Evolutionary conservation across 1,139 yeast genomes (phyloP).

Genomic region (Candida sp.): DNA sequence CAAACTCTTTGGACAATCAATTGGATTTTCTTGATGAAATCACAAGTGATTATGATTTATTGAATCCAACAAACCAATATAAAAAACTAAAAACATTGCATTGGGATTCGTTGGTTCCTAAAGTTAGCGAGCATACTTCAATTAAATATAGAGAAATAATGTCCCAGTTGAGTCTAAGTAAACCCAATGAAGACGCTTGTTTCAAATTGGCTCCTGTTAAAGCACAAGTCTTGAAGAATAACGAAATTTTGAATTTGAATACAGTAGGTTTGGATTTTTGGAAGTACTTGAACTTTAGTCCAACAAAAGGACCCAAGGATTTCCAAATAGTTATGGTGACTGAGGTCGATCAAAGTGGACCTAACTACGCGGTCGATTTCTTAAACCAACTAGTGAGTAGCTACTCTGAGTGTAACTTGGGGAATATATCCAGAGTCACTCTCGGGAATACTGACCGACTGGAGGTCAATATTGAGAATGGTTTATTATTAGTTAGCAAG

Average conservation of each 20-base stretch:
- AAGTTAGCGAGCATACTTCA: conserved; percentile 16
- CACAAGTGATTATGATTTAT: conserved; percentile 26
- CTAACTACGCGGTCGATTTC: conserved; percentile 28
- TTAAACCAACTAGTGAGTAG: conserved; percentile 36
- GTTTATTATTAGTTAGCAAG: conserved; percentile 27
- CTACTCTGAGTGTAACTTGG: conserved; percentile 49
- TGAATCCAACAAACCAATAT: conserved; percentile 25
- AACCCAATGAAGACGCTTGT: conserved; percentile 14
- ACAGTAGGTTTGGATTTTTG: conserved; percentile 44
- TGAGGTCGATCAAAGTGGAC: conserved; percentile 18
- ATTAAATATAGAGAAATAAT: conserved; percentile 18
- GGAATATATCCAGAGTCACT: conserved; percentile 34
- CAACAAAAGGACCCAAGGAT: conserved; percentile 42
- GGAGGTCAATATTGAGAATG: conserved; percentile 32
- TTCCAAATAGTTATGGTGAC: conserved; percentile 52
- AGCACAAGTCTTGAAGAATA: conserved; percentile 26
- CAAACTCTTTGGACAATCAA: conserved; percentile 26
- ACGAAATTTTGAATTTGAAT: conserved; percentile 32
- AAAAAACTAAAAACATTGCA: conserved; percentile 25
- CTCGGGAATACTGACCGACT: conserved; percentile 28
- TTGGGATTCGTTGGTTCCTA: conserved; percentile 32
- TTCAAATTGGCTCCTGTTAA: conserved; percentile 24
- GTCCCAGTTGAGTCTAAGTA: conserved; percentile 6
- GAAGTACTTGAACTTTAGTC: conserved; percentile 55
- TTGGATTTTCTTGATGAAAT: conserved; percentile 39